These are phyloP conservation scores for Fusarium sp. DNA, from an alignment of 2,329 filamentous ascomycete genomes.

Conservation along the genomic window DNA sequence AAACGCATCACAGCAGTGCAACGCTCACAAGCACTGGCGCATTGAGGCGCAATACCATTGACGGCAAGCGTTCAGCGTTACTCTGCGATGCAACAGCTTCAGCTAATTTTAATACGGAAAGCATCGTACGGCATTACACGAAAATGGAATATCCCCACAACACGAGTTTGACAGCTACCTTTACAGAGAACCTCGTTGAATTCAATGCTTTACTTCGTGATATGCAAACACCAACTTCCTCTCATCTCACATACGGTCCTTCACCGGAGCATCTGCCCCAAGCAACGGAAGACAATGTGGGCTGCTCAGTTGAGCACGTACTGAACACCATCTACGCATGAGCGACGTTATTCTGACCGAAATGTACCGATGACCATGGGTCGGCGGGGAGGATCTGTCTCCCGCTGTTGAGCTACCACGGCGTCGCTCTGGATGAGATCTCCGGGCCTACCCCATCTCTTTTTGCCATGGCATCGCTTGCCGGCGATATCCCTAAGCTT, in stretches of 20 bases:
- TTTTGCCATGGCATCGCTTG: conserved; percentile 30
- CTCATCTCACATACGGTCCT: conserved; percentile 23
- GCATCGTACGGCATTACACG: conserved; percentile 32
- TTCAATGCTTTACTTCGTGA: conserved; percentile 4
- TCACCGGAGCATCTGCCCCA: conserved; percentile 13
- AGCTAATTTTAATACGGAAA: conserved; percentile 28
- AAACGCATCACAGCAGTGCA: conserved; percentile 26
- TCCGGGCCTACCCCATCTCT: conserved; percentile 26
- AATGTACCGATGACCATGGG: conserved; percentile 17
- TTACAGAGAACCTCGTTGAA: conserved; percentile 1
- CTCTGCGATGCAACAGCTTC: conserved; percentile 7
- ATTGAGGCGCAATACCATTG: conserved; percentile 13
- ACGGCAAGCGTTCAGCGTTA: conserved; percentile 24
- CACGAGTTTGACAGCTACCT: conserved; percentile 28
- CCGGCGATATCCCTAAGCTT: conserved; percentile 24
- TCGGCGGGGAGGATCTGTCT: conserved; percentile 32
- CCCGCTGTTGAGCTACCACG: conserved; percentile 36
- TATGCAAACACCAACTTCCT: conserved; percentile 12
- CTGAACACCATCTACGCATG: conserved; percentile 10
- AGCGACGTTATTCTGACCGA: conserved; percentile 24
- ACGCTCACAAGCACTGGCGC: conserved; percentile 17
- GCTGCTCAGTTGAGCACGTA: not conserved
- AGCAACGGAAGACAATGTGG: conserved; percentile 17
- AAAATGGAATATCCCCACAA: conserved; percentile 25
- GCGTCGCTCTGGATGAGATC: conserved; percentile 35